Percentiles rank a stretch among this genome's conserved stretches.
Evolutionary conservation across 2,329 filamentous ascomycete genomes (phyloP).

Genomic region (Aureobasidium pullulans): DNA sequence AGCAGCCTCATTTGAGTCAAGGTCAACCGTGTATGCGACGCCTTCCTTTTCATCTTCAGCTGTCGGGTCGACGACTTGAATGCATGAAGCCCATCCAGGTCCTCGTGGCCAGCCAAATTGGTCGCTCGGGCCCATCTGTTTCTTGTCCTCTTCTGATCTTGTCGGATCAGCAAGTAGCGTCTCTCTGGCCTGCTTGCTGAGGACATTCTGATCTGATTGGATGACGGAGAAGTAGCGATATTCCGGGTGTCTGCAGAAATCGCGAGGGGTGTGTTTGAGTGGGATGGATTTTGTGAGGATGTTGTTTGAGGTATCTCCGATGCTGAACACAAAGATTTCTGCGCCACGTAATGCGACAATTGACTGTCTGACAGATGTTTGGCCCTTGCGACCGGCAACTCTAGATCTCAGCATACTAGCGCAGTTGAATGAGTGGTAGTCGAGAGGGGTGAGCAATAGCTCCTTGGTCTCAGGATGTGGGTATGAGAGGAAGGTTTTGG

Average conservation of each 20-base stretch:
- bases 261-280: conserved; percentile 82
- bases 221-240: conserved; percentile 88
- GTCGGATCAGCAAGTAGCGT: conserved; percentile 65
- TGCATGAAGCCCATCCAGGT: conserved; percentile 88
- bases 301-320: conserved; percentile 16
- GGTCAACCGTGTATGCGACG: conserved; percentile 67
- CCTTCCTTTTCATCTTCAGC: conserved; percentile 36
- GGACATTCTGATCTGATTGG: conserved; percentile 84
- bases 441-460: conserved; percentile 87
- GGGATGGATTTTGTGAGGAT: conserved; percentile 41
- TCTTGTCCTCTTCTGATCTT: conserved; percentile 53
- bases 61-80: conserved; percentile 82
- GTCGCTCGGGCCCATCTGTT: conserved; percentile 64
- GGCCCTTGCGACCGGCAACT: conserved; percentile 58
- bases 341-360: conserved; percentile 83
- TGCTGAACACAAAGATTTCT: conserved; percentile 18
- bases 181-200: conserved; percentile 70
- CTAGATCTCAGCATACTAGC: conserved; percentile 78
- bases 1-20: conserved; percentile 85
- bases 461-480: conserved; percentile 78
- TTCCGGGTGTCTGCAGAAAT: conserved; percentile 80
- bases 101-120: conserved; percentile 86
- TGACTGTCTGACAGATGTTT: conserved; percentile 58
- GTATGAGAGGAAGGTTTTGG: conserved; percentile 93
- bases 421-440: conserved; percentile 82